Evolutionary conservation across 495 filamentous ascomycete species (phyloP).

Genomic region (Aspergillus cristatus): DNA sequence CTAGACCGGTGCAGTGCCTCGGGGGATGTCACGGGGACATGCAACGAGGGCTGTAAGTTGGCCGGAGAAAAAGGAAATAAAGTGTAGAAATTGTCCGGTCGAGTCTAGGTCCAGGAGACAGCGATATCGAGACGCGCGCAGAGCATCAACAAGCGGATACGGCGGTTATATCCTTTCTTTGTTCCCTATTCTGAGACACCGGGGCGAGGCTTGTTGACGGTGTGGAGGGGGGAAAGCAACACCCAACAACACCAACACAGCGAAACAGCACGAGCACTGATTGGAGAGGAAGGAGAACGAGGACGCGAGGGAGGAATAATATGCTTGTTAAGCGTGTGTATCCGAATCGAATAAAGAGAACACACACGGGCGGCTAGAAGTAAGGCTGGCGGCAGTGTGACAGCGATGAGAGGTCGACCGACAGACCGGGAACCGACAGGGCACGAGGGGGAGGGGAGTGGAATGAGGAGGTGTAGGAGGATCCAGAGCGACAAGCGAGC

Average conservation of each 20-base stretch:
- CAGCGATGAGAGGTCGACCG: constrained; percentile 16
- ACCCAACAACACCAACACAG: neutral
- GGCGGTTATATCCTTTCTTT: neutral
- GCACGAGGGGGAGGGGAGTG: too few species aligned
- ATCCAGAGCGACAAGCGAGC: constrained; percentile 22
- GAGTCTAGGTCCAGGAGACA: neutral
- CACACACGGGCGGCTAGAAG: constrained; percentile 16
- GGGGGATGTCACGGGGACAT: too few species aligned
- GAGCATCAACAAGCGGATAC: neutral
- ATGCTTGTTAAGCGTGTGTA: too few species aligned
- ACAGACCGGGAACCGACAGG: constrained; percentile 13
- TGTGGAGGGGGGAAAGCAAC: neutral
- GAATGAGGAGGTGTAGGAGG: too few species aligned
- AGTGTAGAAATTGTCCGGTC: too few species aligned
- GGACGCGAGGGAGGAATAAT: constrained; percentile 7
- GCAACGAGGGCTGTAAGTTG: too few species aligned
- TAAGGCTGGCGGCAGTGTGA: constrained; percentile 23
- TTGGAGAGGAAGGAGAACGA: neutral
- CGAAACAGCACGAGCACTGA: neutral
- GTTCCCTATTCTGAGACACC: too few species aligned
- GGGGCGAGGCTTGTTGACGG: too few species aligned
- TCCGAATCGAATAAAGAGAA: too few species aligned
- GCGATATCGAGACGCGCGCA: neutral
- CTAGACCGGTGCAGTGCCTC: too few species aligned
- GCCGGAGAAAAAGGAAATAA: too few species aligned